These are phyloP conservation scores for Talaromyces marneffei DNA, from an alignment of 2,329 filamentous ascomycete species.

Conservation along the genomic window DNA sequence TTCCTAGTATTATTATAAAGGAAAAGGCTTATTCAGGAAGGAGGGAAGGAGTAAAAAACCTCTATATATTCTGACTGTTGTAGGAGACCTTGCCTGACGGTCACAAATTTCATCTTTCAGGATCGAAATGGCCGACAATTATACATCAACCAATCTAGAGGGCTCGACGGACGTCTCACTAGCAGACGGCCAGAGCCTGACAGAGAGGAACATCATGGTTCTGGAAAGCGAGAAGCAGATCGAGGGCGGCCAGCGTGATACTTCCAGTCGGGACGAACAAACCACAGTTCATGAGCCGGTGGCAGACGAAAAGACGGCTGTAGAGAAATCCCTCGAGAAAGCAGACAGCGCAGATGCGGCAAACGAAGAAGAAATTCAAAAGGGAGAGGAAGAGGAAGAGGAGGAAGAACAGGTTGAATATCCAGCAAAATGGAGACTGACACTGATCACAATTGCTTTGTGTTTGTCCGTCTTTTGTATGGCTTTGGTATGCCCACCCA, in stretches of 20 bases:
- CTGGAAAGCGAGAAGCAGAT: not conserved
- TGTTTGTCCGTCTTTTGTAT: conserved; percentile 37
- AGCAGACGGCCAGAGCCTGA: not conserved
- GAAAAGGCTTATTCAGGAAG: not conserved
- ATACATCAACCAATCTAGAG: not conserved
- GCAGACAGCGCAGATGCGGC: not conserved
- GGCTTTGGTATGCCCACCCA: conserved; percentile 26
- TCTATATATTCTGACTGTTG: not conserved
- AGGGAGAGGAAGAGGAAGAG: not conserved
- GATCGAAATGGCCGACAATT: not conserved
- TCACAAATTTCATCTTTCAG: not conserved
- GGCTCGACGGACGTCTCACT: conserved; percentile 2
- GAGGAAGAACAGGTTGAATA: conserved; percentile 26
- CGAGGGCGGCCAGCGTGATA: not conserved
- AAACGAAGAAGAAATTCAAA: not conserved
- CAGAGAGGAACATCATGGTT: not conserved
- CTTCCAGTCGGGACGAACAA: not conserved
- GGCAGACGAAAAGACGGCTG: not conserved
- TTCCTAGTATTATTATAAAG: not conserved
- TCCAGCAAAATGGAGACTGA: conserved; percentile 27
- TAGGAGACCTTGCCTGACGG: not conserved
- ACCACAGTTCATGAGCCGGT: not conserved
- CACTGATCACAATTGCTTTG: conserved; percentile 32
- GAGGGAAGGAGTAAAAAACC: not conserved
- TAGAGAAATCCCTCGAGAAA: not conserved